Base-by-base conservation (phyloP, 2,329 filamentous ascomycete species). In the Pestalotiopsis sp. region DNA sequence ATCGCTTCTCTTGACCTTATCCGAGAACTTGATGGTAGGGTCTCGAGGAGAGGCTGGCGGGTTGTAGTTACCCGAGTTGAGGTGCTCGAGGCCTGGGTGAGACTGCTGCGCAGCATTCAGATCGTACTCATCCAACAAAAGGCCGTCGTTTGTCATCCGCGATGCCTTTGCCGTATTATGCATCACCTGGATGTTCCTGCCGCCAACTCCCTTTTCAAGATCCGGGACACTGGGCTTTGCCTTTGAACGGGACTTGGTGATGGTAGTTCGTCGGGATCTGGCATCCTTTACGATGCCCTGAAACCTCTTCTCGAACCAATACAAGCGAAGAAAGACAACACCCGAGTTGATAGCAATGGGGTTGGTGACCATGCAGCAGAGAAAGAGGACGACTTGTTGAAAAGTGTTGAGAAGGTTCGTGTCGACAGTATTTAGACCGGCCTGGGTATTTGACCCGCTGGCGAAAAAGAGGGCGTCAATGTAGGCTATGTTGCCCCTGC, bases 261-360 rank as follows among this genome's bases (percentile, higher is more conserved):
- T 79, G 44, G 86, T 91, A 66, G 86, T 85, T 66, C 94, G 88
- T 65, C 90, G 83, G 57, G 82, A 84, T 66, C 89, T 88, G 1
- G 92, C 90, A 73, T 97, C 92, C 40, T 85, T 86, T 14, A 92
- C 94, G 71, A 97, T 88, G 73, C 92, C 86, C 76, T 97, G 92
- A 77, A 99, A 98, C 7, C 94, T 89, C 79, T 97, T 97, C 80
- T 99, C 94, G 77, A 99, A 99, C 95, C 95, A 99, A 80, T 97
- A 98, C 1, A 99, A 84, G 30, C 96, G 92, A 14, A 98, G 86
- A 73, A 97, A 95, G 7, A 99, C 96, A 58, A 99, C 94, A 58
- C 89, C 92, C 1, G 92, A 89, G 75, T 97, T 90, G 73, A 97
- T 91, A 60, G 92, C 90, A 69, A 97, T 96, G 0, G 94, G 94